Conservation (phyloP, 257 asterid genomes). For the Cinchona pubescens region DNA sequence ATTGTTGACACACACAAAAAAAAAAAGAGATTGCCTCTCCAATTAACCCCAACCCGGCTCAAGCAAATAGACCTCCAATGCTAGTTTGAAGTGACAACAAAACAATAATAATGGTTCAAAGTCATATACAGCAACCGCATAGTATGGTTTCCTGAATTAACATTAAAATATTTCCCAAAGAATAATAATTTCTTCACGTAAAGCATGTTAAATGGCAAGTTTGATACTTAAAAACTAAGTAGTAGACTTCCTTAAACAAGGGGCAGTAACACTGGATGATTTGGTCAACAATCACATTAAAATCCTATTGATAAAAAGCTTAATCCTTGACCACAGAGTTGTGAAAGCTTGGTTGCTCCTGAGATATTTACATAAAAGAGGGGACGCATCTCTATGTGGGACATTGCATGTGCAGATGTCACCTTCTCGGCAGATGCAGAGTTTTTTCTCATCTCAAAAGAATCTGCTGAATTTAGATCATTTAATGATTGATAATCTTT, state of each 20-base stretch:
- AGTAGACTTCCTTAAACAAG: not conserved
- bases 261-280: not conserved
- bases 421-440: too few species aligned
- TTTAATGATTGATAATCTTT: not conserved
- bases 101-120: not conserved
- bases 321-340: not conserved
- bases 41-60: not conserved
- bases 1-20: too few species aligned
- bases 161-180: not conserved
- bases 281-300: not conserved
- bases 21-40: constrained; percentile 3
- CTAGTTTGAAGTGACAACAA: not conserved
- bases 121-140: not conserved
- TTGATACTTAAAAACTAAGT: not conserved
- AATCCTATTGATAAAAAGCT: too few species aligned
- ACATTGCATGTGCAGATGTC: not conserved
- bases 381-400: not conserved
- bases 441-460: not conserved
- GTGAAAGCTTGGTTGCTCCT: not conserved
- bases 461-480: not conserved
- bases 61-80: not conserved
- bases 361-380: too few species aligned
- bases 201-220: not conserved
- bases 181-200: not conserved
- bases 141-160: not conserved